phyloP scores from a whole-genome alignment of 352 stramenopile species.

The Peronosclerospora sorghi region DNA sequence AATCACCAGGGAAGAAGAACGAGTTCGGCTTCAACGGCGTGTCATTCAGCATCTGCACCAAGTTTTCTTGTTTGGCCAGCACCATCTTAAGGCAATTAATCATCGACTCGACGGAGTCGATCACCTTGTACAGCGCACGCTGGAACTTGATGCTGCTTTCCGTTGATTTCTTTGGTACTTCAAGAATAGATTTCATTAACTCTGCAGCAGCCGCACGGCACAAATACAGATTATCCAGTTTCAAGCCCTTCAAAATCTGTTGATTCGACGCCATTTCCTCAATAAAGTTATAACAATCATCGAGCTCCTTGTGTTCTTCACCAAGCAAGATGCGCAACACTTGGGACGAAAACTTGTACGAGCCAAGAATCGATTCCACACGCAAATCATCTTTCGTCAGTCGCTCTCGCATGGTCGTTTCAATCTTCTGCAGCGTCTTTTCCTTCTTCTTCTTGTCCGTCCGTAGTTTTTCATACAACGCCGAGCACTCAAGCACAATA shows the following conservation, averaged over 20 bases:
- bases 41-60: slow-evolving; percentile 76
- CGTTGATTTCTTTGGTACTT: slow-evolving; percentile 61
- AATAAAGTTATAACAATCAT: slow-evolving; percentile 79
- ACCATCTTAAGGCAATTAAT: slow-evolving; percentile 80
- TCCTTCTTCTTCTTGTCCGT: slow-evolving; percentile 84
- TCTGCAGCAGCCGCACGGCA: slow-evolving; percentile 53
- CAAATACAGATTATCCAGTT: slow-evolving; percentile 60
- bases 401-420: slow-evolving; percentile 70
- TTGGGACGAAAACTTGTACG: slow-evolving; percentile 82
- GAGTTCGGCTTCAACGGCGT: slow-evolving; percentile 74
- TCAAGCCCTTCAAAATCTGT: slow-evolving; percentile 64
- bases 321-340: slow-evolving; percentile 64
- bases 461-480: slow-evolving; percentile 70
- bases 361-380: slow-evolving; percentile 73
- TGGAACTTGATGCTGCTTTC: slow-evolving; percentile 81
- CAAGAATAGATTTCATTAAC: slow-evolving; percentile 76
- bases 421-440: slow-evolving; percentile 78
- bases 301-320: slow-evolving; percentile 75
- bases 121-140: slow-evolving; percentile 71
- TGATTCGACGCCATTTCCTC: slow-evolving; percentile 70
- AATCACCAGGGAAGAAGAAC: slow-evolving; percentile 79
- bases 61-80: slow-evolving; percentile 67
- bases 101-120: slow-evolving; percentile 69
- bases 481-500: slow-evolving; percentile 70
- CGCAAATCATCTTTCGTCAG: slow-evolving; percentile 74